A percentile compares a stretch with the other conserved stretches of the same genome.
These are phyloP conservation scores for Podosphaera leucotricha DNA, from an alignment of 2,329 filamentous ascomycete genomes.

Conservation along the genomic window DNA sequence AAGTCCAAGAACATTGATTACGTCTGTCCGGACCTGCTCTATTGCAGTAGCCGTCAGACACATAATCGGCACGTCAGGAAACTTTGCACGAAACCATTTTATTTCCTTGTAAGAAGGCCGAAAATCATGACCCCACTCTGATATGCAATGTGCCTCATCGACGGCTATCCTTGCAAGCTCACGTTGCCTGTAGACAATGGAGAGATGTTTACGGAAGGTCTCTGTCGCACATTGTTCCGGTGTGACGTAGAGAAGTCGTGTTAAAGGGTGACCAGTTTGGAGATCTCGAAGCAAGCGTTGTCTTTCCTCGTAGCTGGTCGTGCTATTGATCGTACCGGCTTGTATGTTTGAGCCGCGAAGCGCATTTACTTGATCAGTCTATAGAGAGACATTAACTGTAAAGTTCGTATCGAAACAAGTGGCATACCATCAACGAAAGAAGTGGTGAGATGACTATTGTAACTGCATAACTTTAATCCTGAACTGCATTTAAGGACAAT, in stretches of 20 bases:
- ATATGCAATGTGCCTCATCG: conserved; percentile 92
- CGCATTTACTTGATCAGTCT: conserved; percentile 82
- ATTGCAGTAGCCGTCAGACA: conserved; percentile 87
- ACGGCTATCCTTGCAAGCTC: conserved; percentile 77
- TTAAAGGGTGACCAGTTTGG: conserved; percentile 65
- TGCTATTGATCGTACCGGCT: conserved; percentile 72
- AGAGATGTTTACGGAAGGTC: conserved; percentile 51
- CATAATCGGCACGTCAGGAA: conserved; percentile 72
- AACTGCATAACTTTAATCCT: conserved; percentile 25
- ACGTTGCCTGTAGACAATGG: conserved; percentile 50
- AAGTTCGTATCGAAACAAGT: too few relatives aligned
- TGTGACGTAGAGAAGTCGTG: conserved; percentile 73
- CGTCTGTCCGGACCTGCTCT: conserved; percentile 53
- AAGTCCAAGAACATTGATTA: conserved; percentile 51
- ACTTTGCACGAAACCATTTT: conserved; percentile 61
- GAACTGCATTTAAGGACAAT: background rate
- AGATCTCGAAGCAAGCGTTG: conserved; percentile 55
- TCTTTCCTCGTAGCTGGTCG: conserved; percentile 41
- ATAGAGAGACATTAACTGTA: conserved; percentile 3
- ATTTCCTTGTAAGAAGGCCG: conserved; percentile 76
- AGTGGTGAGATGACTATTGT: conserved; percentile 80
- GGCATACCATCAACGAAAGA: conserved; percentile 57
- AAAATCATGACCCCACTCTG: conserved; percentile 96
- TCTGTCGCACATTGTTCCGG: conserved; percentile 67
- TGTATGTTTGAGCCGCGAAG: conserved; percentile 50